Evolutionary conservation across 192 early-diverging fungal genomes (phyloP).

Genomic region (Entomortierella beljakovae): DNA sequence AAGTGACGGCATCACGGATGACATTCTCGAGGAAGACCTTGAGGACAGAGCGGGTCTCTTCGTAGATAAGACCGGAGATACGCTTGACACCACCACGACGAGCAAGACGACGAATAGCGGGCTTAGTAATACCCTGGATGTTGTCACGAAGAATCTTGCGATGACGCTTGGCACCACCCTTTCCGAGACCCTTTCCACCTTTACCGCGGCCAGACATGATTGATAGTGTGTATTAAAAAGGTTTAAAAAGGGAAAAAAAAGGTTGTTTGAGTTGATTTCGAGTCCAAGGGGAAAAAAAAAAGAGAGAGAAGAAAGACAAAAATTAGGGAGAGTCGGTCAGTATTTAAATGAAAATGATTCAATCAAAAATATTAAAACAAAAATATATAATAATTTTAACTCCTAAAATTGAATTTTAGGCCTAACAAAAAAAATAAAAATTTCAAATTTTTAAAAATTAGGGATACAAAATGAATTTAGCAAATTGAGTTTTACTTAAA

Average conservation of each 20-base stretch:
- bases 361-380: too few relatives aligned
- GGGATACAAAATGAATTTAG: background rate
- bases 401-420: too few relatives aligned
- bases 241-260: constrained; percentile 1
- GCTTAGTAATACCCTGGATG: constrained; percentile 98
- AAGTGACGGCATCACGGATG: constrained; percentile 98
- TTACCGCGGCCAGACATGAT: constrained; percentile 98
- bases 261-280: constrained; percentile 1
- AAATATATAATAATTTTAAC: too few relatives aligned
- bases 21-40: constrained; percentile 99
- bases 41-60: constrained; percentile 97
- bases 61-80: constrained; percentile 99
- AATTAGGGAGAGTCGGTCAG: background rate
- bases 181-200: constrained; percentile 99
- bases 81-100: constrained; percentile 99
- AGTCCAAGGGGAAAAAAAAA: constrained; percentile 3
- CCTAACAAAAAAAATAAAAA: constrained; percentile 6
- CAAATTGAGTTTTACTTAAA: background rate
- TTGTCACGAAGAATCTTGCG: constrained; percentile 99
- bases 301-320: background rate
- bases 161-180: constrained; percentile 99
- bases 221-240: constrained; percentile 3
- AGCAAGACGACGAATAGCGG: constrained; percentile 98
- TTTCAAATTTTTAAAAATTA: background rate
- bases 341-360: background rate